Evolutionary conservation across 768 basidiomycete species (phyloP).

Genomic region (Tylopilus rubrobrunneus): DNA sequence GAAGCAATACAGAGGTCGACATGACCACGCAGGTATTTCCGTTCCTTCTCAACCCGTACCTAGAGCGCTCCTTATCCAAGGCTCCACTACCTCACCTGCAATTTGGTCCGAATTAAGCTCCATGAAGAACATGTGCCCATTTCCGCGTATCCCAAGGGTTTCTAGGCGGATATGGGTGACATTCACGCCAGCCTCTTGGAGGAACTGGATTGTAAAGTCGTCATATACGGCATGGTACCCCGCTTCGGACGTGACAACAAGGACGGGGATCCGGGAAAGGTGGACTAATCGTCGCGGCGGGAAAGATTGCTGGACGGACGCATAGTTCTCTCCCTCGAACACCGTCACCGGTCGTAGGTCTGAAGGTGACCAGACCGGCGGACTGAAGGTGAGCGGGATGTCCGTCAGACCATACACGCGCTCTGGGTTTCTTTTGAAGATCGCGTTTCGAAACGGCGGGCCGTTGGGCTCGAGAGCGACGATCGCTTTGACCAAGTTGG

Average conservation of each 20-base stretch:
- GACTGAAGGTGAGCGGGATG: constrained; percentile 41
- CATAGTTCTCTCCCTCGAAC: constrained; percentile 28
- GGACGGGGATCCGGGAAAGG: constrained; percentile 40
- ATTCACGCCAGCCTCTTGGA: constrained; percentile 42
- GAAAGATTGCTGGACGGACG: constrained; percentile 40
- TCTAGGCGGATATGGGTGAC: constrained; percentile 40
- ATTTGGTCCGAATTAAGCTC: constrained; percentile 46
- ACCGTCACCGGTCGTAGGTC: constrained; percentile 33
- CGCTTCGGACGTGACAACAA: constrained; percentile 47
- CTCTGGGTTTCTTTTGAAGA: constrained; percentile 35
- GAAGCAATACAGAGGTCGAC: neutral
- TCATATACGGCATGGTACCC: constrained; percentile 52
- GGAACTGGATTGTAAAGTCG: constrained; percentile 39
- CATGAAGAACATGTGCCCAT: constrained; percentile 58
- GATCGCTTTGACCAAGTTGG: constrained; percentile 42
- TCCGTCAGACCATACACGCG: constrained; percentile 48
- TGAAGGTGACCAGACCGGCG: constrained; percentile 37
- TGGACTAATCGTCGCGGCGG: constrained; percentile 43
- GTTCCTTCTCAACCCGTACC: neutral
- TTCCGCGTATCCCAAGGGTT: constrained; percentile 46
- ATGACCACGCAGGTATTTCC: neutral
- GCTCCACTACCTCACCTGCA: constrained; percentile 36
- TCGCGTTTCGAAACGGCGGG: constrained; percentile 42
- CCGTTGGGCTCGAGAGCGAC: constrained; percentile 48
- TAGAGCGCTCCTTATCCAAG: constrained; percentile 34